Percentiles rank a stretch among this genome's conserved stretches.
phyloP scores from a whole-genome alignment of 2,329 filamentous ascomycete genomes.

The Cucurbitaria berberidis region DNA sequence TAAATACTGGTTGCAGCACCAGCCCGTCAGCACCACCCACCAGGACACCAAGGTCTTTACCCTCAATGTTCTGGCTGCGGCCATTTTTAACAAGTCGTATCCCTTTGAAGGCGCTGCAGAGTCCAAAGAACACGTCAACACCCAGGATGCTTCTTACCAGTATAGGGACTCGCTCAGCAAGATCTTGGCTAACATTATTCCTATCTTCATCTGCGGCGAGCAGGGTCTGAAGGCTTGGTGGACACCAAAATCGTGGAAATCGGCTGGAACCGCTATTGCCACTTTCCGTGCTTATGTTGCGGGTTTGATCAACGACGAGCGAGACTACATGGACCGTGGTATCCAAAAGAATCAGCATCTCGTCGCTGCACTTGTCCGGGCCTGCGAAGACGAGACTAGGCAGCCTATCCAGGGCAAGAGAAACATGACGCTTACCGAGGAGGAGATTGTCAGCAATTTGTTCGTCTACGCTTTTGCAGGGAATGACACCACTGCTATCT shows the following conservation, averaged over 20 bases:
- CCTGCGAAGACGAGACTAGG: constrained; percentile 26
- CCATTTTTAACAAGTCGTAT: constrained; percentile 17
- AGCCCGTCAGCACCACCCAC: constrained; percentile 4
- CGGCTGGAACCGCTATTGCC: constrained; percentile 8
- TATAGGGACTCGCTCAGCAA: constrained; percentile 15
- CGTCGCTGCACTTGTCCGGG: constrained; percentile 10
- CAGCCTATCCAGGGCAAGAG: neutral
- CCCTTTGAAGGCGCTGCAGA: constrained; percentile 13
- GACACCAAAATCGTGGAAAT: constrained; percentile 14
- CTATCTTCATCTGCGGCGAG: constrained; percentile 17
- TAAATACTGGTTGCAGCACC: constrained; percentile 18
- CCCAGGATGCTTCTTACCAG: constrained; percentile 3
- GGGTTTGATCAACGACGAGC: constrained; percentile 11
- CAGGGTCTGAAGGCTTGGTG: constrained; percentile 11
- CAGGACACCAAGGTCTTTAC: constrained; percentile 19
- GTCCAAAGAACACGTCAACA: neutral
- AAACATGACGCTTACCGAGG: constrained; percentile 4
- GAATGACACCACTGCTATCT: constrained; percentile 59
- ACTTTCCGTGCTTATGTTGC: constrained; percentile 14
- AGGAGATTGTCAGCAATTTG: constrained; percentile 50
- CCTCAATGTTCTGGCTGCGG: constrained; percentile 20
- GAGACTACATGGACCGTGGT: neutral
- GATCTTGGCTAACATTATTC: constrained; percentile 14
- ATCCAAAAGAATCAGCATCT: neutral
- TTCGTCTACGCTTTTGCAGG: constrained; percentile 59